Evolutionary conservation across 116 monocot species (phyloP), one percentile per base, ranked within the genome.

Genomic region (Iris pallida): DNA sequence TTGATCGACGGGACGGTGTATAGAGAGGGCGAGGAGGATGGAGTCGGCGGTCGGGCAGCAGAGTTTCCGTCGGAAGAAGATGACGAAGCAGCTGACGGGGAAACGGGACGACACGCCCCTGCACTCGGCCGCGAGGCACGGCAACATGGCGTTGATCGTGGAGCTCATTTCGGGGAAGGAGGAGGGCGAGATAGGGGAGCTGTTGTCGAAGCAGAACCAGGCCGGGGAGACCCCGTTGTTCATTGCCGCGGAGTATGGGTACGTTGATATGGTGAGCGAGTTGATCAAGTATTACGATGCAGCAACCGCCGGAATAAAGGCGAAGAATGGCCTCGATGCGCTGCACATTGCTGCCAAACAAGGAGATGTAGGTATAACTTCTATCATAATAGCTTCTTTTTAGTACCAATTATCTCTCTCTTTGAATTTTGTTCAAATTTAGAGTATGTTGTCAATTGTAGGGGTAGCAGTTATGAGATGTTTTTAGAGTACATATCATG

Each of bases 351-450:
- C 89, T 18, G 86, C 92, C 63, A 88, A 84, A 62, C 91, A 96
- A 82, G 95, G 91, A 48, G 91, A 91, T 91, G 80, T 80, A 84
- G 91, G 89, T 91, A 89, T 63, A n/a, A n/a, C n/a, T n/a, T n/a
- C n/a, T n/a, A n/a, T n/a, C n/a, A n/a, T n/a, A n/a, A n/a, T n/a
- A n/a, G n/a, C n/a, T n/a, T n/a, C n/a, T n/a, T n/a, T n/a, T n/a
- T n/a, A n/a, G n/a, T n/a, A n/a, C n/a, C n/a, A n/a, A n/a, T n/a
- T n/a, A n/a, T n/a, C n/a, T n/a, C n/a, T n/a, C n/a, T n/a, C n/a
- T n/a, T n/a, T n/a, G n/a, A n/a, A n/a, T n/a, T n/a, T n/a, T n/a
- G n/a, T n/a, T n/a, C n/a, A n/a, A n/a, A n/a, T n/a, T n/a, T n/a
- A n/a, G n/a, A n/a, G n/a, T n/a, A n/a, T n/a, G n/a, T n/a, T n/a